Conservation (phyloP, 768 basidiomycete species). For the Kwoniella pini region DNA sequence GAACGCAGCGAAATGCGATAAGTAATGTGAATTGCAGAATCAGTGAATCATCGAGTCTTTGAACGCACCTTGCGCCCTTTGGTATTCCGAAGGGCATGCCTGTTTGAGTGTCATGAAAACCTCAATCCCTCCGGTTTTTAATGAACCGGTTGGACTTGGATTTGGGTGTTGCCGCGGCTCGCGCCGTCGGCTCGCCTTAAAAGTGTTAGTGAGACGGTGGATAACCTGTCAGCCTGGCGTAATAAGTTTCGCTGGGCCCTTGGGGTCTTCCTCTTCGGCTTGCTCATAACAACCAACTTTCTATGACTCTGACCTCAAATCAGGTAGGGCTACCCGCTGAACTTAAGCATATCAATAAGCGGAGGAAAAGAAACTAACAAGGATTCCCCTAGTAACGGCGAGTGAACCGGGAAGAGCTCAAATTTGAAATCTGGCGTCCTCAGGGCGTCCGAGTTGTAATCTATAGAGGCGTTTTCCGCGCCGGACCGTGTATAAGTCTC, state of each 20-base stretch:
- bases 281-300: constrained; percentile 45
- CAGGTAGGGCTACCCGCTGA: constrained; percentile 81
- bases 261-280: constrained; percentile 15
- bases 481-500: constrained; percentile 74
- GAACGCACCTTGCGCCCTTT: constrained; percentile 75
- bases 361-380: constrained; percentile 89
- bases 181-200: constrained; percentile 55
- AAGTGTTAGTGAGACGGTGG: constrained; percentile 57
- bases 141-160: constrained; percentile 26
- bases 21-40: constrained; percentile 81
- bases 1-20: constrained; percentile 78
- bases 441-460: constrained; percentile 70
- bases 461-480: constrained; percentile 73
- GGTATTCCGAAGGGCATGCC: constrained; percentile 67
- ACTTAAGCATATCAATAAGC: constrained; percentile 88
- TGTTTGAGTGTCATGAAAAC: constrained; percentile 67
- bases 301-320: constrained; percentile 66
- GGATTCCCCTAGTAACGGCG: constrained; percentile 85
- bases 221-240: constrained; percentile 53
- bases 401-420: constrained; percentile 83
- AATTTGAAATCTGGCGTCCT: constrained; percentile 74
- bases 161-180: constrained; percentile 39
- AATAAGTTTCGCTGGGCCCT: constrained; percentile 58
- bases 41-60: constrained; percentile 48
- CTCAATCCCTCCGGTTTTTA: constrained; percentile 38